These are phyloP conservation scores for Tylopilus subfusipes DNA, from an alignment of 768 basidiomycete genomes.

Conservation along the genomic window DNA sequence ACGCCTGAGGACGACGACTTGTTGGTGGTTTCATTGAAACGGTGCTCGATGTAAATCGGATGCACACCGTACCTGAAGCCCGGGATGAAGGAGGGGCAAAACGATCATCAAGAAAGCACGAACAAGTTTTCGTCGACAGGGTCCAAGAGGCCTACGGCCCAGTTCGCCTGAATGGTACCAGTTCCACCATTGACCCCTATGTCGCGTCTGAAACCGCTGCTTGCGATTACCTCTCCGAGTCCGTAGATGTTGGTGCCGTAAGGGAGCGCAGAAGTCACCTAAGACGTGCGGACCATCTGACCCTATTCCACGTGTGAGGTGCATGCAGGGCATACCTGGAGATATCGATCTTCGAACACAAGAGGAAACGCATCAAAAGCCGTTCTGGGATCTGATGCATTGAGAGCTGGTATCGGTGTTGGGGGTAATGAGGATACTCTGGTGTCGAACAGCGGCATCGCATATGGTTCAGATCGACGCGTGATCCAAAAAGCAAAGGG, in stretches of 20 bases:
- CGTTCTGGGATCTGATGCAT: conserved; percentile 46
- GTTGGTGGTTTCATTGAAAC: conserved; percentile 46
- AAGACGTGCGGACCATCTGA: neutral
- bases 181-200: conserved; percentile 44
- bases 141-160: conserved; percentile 59
- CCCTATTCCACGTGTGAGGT: neutral
- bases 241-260: conserved; percentile 70
- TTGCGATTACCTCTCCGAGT: conserved; percentile 66
- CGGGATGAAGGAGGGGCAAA: neutral
- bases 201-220: conserved; percentile 63
- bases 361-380: conserved; percentile 61
- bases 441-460: conserved; percentile 64
- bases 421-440: conserved; percentile 55
- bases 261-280: conserved; percentile 66
- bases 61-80: conserved; percentile 59
- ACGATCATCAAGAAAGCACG: conserved; percentile 2
- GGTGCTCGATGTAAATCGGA: conserved; percentile 68
- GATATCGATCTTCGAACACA: conserved; percentile 74
- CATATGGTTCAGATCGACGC: conserved; percentile 52
- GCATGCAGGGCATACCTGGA: conserved; percentile 44
- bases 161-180: conserved; percentile 62
- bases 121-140: conserved; percentile 65
- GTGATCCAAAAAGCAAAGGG: conserved; percentile 83
- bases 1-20: conserved; percentile 67
- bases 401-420: conserved; percentile 52